A percentile compares a stretch with the other conserved stretches of the same genome.
Conservation (phyloP, 2,329 filamentous ascomycete genomes). For the Alternaria hordeiaustralica region DNA sequence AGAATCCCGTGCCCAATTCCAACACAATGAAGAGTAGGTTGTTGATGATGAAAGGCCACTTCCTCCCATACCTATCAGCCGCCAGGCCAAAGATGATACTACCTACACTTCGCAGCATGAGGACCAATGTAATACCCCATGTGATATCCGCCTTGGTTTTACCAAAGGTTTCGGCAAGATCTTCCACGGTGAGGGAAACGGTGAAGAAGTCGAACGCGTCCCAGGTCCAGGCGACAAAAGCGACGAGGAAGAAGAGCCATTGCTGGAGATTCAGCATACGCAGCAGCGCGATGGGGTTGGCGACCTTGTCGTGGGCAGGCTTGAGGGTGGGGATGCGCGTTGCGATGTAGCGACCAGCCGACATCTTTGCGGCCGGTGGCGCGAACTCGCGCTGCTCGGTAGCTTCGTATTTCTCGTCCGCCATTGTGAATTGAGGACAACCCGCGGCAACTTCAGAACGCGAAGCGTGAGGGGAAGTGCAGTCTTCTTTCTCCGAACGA, state of each 20-base stretch:
- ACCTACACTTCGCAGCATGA: conserved; percentile 68
- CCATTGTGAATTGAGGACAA: conserved; percentile 17
- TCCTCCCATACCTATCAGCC: conserved; percentile 62
- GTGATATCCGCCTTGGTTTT: conserved; percentile 65
- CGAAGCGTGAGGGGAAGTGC: background rate
- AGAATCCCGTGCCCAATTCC: conserved; percentile 67
- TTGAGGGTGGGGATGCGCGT: conserved; percentile 62
- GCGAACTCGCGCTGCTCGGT: conserved; percentile 24
- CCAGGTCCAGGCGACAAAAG: conserved; percentile 57
- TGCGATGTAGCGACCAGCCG: conserved; percentile 56
- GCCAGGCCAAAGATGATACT: conserved; percentile 63
- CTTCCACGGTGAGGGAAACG: conserved; percentile 62
- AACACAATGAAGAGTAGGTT: conserved; percentile 67
- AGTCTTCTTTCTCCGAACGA: background rate
- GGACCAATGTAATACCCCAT: conserved; percentile 58
- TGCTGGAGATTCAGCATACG: conserved; percentile 60
- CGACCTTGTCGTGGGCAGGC: conserved; percentile 62
- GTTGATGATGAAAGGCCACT: conserved; percentile 66
- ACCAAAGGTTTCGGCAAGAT: conserved; percentile 61
- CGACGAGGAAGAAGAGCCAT: conserved; percentile 64
- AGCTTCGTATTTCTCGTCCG: conserved; percentile 24
- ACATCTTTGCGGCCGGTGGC: conserved; percentile 20
- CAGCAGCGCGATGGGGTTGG: conserved; percentile 62
- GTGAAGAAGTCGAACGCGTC: conserved; percentile 68
- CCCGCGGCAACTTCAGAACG: too few species aligned